Conservation (phyloP, 192 early-diverging fungal species). For the Backusella australiensis region DNA sequence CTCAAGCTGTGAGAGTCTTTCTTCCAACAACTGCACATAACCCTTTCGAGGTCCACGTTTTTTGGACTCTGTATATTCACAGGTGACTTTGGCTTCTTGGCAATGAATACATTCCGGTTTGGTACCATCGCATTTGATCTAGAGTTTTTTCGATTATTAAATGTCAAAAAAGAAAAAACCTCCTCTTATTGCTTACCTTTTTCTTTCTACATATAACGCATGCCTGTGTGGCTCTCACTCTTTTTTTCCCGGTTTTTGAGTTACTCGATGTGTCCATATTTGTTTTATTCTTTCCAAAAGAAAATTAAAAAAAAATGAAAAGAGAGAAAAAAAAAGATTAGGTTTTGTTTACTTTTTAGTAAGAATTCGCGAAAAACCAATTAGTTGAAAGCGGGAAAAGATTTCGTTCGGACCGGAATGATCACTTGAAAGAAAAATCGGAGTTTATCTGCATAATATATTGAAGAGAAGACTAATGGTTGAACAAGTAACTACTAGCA, state of each 20-base stretch:
- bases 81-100: slow-evolving; percentile 3
- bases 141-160: not conserved
- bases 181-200: slow-evolving; percentile 17
- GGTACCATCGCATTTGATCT: slow-evolving; percentile 33
- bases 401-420: too few species aligned
- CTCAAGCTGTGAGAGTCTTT: slow-evolving; percentile 22
- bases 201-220: slow-evolving; percentile 30
- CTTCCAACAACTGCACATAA: slow-evolving; percentile 35
- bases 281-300: not conserved
- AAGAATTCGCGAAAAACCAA: too few species aligned
- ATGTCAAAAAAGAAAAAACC: not conserved
- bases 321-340: too few species aligned
- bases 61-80: slow-evolving; percentile 20
- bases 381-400: too few species aligned
- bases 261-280: not conserved
- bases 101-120: slow-evolving; percentile 32
- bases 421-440: too few species aligned
- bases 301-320: not conserved
- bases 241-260: not conserved
- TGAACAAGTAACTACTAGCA: too few species aligned
- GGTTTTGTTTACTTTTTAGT: not conserved
- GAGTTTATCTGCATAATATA: too few species aligned
- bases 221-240: slow-evolving; percentile 23
- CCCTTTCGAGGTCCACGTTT: slow-evolving; percentile 34
- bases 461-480: too few species aligned